A percentile compares a stretch with the other conserved stretches of the same genome.
Evolutionary conservation across 2,329 filamentous ascomycete genomes (phyloP).

Genomic region (Penicillium griseofulvum): DNA sequence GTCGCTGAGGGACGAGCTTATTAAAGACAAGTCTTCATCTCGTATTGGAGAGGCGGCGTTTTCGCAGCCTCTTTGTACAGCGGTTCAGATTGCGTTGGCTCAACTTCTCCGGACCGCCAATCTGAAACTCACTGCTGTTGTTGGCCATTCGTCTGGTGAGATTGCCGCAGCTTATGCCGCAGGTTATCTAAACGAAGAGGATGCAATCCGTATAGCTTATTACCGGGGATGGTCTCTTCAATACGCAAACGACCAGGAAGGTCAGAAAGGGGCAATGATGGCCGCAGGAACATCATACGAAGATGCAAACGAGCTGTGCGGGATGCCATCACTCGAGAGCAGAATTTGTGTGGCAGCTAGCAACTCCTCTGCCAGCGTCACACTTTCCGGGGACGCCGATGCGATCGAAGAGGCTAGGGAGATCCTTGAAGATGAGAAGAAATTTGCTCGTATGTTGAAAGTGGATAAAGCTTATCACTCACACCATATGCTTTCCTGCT

Average conservation of each 20-base stretch:
- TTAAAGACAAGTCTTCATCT: slow-evolving; percentile 11
- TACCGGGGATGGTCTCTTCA: slow-evolving; percentile 43
- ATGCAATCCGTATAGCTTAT: slow-evolving; percentile 49
- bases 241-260: slow-evolving; percentile 10
- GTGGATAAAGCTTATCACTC: slow-evolving; percentile 49
- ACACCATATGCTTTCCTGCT: slow-evolving; percentile 41
- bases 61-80: slow-evolving; percentile 26
- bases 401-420: slow-evolving; percentile 33
- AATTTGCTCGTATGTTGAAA: slow-evolving; percentile 42
- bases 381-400: slow-evolving; percentile 45
- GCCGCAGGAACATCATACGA: slow-evolving; percentile 43
- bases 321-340: slow-evolving; percentile 25
- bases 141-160: slow-evolving; percentile 54
- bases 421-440: slow-evolving; percentile 33
- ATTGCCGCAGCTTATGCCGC: slow-evolving; percentile 53
- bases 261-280: slow-evolving; percentile 48
- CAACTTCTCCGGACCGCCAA: slow-evolving; percentile 30
- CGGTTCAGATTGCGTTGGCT: slow-evolving; percentile 30
- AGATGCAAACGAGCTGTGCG: slow-evolving; percentile 35
- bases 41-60: slow-evolving; percentile 22
- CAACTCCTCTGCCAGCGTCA: slow-evolving; percentile 46
- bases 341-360: slow-evolving; percentile 34
- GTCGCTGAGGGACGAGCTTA: slow-evolving; percentile 19
- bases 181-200: slow-evolving; percentile 41
- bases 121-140: slow-evolving; percentile 37